Evolutionary conservation across 2,329 filamentous ascomycete species (phyloP), one percentile per base, ranked within the genome.

Genomic region (Magnaporthiopsis incrustans): DNA sequence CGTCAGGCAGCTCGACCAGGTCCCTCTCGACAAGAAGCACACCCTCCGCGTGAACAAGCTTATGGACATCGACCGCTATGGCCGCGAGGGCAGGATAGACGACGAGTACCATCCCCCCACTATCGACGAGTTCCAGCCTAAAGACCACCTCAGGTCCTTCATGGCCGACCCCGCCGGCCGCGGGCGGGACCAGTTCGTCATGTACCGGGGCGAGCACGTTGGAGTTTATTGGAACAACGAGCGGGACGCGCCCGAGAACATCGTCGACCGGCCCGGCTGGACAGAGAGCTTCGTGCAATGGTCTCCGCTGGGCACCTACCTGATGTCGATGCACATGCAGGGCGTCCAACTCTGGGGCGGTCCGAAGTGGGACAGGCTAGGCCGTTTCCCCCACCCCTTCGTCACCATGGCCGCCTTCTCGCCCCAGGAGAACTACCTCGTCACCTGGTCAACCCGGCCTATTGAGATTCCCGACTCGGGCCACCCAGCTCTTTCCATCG

Each of bases 181-280:
- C 69, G 92, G 92, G 69, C 88, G 95, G 67, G 95, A 99, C 75
- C 94, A 99, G 81, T 95, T 98, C 72, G 91, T 91, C 75, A 92
- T 98, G 86, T 97, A 90, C 82, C 89, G 91, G 63, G 90, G 89
- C 70, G 95, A 99, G 63, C 89, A 89, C 67, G 95, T 99, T 53
- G 93, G 92, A 66, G 90, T 99, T 7, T 97, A 90, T 83, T 99
- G 94, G 94, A 98, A 98, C 81, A 96, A 96, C 82, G 95, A 96
- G 79, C 94, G 90, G 78, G 93, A 97, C 66, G 78, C 83, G 27
- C 92, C 94, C 5, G 95, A 99, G 77, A 87, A 85, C 68, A 85
- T 97, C 53, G 91, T 99, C 65, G 94, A 98, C 73, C 89, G 95
- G 70, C 88, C 90, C 72, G 91, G 96, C 82, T 99, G 95, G 95